Percentiles rank a stretch among this genome's conserved stretches.
Conservation (phyloP, 306 rosid species). For the Begonia loranthoides region DNA sequence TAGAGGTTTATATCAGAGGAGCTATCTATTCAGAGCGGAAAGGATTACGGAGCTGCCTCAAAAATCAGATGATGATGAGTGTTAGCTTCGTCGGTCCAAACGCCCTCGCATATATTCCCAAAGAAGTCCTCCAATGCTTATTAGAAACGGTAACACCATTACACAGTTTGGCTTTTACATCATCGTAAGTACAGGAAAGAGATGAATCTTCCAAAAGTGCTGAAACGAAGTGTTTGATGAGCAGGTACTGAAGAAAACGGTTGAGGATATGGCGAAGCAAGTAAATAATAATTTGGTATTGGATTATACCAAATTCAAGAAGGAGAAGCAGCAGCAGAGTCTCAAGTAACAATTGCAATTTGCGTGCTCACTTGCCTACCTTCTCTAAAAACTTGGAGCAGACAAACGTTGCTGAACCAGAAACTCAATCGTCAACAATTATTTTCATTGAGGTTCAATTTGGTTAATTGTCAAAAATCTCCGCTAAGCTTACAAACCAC, state of each 20-base stretch:
- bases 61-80: background rate
- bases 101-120: background rate
- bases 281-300: background rate
- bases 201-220: no score
- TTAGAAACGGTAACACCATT: background rate
- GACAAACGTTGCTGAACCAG: no score
- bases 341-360: no score
- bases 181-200: background rate
- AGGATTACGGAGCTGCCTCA: background rate
- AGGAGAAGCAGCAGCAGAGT: conserved; percentile 6
- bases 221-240: no score
- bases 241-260: conserved; percentile 2
- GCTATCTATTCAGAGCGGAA: background rate
- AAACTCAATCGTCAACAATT: no score
- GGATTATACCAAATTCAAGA: conserved; percentile 5
- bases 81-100: background rate
- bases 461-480: no score
- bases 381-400: no score
- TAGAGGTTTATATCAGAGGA: background rate
- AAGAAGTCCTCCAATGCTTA: background rate
- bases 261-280: background rate
- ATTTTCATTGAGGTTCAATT: no score
- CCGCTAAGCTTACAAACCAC: no score
- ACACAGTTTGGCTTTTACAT: background rate
- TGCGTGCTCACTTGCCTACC: no score